phyloP scores from a whole-genome alignment of 2,329 filamentous ascomycete genomes.

The Fusarium begoniae region DNA sequence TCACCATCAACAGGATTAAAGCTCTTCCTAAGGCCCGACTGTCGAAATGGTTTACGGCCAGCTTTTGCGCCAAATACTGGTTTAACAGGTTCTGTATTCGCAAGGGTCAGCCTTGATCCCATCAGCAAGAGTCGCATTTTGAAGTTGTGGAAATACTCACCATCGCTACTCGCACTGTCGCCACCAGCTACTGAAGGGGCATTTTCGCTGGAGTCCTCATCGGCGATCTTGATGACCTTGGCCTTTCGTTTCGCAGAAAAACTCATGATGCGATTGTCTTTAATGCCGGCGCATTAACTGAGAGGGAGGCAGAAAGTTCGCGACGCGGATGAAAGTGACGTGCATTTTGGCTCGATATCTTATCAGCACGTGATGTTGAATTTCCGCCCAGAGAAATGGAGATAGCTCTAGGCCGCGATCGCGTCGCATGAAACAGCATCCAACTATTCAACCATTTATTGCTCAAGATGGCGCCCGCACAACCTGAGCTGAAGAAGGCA shows the following conservation, averaged over 20 bases:
- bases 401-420: constrained; percentile 40
- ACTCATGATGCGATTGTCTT: constrained; percentile 54
- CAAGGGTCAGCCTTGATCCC: constrained; percentile 47
- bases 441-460: constrained; percentile 39
- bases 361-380: constrained; percentile 59
- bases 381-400: constrained; percentile 38
- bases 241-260: constrained; percentile 73
- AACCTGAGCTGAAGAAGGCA: constrained; percentile 99
- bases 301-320: background rate
- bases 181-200: constrained; percentile 34
- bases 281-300: constrained; percentile 1
- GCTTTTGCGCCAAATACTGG: constrained; percentile 55
- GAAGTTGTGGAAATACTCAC: constrained; percentile 46
- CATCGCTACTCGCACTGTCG: constrained; percentile 45
- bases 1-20: constrained; percentile 58
- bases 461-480: constrained; percentile 92
- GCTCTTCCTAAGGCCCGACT: constrained; percentile 66
- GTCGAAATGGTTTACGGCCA: constrained; percentile 63
- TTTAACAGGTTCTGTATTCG: constrained; percentile 46
- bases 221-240: constrained; percentile 77
- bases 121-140: constrained; percentile 47
- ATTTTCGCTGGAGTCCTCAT: constrained; percentile 59
- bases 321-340: constrained; percentile 33
- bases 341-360: constrained; percentile 48
- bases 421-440: constrained; percentile 43